Evolutionary conservation across 2,329 filamentous ascomycete genomes (phyloP).

Genomic region (Cladosporium halotolerans): DNA sequence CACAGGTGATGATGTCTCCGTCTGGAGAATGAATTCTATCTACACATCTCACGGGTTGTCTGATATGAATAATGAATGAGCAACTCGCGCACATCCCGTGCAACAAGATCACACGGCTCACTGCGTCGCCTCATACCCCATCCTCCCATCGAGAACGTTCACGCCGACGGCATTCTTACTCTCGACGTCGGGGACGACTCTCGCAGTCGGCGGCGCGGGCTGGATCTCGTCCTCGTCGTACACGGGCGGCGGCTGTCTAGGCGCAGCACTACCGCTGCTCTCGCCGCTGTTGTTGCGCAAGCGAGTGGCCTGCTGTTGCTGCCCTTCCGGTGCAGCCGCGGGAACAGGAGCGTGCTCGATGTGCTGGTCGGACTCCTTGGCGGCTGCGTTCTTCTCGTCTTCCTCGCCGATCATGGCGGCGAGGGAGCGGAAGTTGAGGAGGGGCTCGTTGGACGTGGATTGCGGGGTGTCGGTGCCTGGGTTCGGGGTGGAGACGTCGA

Average conservation of each 20-base stretch:
- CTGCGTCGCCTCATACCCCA: conserved; percentile 16
- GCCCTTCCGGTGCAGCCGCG: conserved; percentile 12
- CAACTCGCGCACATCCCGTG: no score
- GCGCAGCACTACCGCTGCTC: background rate
- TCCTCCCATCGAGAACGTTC: conserved; percentile 13
- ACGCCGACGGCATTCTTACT: conserved; percentile 21
- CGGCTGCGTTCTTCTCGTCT: conserved; percentile 34
- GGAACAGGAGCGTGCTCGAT: conserved; percentile 32
- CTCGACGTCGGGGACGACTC: conserved; percentile 15
- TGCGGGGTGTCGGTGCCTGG: conserved; percentile 44
- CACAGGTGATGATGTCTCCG: no score
- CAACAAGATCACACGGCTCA: background rate
- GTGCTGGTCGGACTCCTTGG: conserved; percentile 27
- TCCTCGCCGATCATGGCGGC: conserved; percentile 74
- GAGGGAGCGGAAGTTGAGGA: conserved; percentile 88
- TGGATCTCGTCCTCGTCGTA: conserved; percentile 18
- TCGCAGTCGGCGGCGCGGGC: conserved; percentile 10
- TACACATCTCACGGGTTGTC: no score
- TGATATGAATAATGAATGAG: no score
- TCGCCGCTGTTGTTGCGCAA: conserved; percentile 26
- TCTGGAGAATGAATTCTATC: no score
- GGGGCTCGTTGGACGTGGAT: conserved; percentile 52
- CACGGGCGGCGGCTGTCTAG: background rate
- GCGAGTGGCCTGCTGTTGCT: conserved; percentile 13
- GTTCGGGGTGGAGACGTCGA: conserved; percentile 37